These are phyloP conservation scores for Dioscorea alata DNA, from an alignment of 106 monocot genomes.

Conservation along the genomic window DNA sequence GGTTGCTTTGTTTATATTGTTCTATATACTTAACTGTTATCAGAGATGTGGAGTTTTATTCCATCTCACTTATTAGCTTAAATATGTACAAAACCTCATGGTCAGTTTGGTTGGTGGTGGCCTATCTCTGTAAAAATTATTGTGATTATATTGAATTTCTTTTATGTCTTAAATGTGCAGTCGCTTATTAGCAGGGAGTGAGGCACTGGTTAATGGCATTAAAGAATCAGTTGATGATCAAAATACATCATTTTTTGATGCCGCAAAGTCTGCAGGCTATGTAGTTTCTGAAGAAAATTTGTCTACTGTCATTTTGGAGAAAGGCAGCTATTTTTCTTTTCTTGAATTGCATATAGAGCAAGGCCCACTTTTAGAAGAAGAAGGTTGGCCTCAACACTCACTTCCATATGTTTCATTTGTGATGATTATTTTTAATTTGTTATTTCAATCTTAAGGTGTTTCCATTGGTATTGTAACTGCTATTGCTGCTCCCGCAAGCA, in stretches of 20 bases:
- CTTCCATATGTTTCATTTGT: not conserved
- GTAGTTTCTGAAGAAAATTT: constrained; percentile 40
- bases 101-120: too few species aligned
- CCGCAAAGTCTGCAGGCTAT: constrained; percentile 83
- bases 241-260: constrained; percentile 79
- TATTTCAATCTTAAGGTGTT: constrained; percentile 31
- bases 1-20: not conserved
- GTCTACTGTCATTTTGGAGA: constrained; percentile 57
- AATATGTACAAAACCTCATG: too few species aligned
- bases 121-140: too few species aligned
- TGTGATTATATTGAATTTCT: too few species aligned
- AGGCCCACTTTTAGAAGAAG: constrained; percentile 88
- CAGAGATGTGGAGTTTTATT: too few species aligned
- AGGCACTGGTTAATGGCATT: constrained; percentile 45
- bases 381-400: constrained; percentile 51
- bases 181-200: constrained; percentile 79
- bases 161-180: constrained; percentile 37
- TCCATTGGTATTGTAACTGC: constrained; percentile 95
- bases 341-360: constrained; percentile 98
- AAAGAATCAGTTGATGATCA: constrained; percentile 64
- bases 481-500: constrained; percentile 98
- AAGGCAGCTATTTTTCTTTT: constrained; percentile 80
- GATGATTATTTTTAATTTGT: not conserved
- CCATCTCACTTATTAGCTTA: too few species aligned
- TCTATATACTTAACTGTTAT: not conserved